Conservation (phyloP, 2,329 filamentous ascomycete genomes). For the Cordyceps cateniannulata region DNA sequence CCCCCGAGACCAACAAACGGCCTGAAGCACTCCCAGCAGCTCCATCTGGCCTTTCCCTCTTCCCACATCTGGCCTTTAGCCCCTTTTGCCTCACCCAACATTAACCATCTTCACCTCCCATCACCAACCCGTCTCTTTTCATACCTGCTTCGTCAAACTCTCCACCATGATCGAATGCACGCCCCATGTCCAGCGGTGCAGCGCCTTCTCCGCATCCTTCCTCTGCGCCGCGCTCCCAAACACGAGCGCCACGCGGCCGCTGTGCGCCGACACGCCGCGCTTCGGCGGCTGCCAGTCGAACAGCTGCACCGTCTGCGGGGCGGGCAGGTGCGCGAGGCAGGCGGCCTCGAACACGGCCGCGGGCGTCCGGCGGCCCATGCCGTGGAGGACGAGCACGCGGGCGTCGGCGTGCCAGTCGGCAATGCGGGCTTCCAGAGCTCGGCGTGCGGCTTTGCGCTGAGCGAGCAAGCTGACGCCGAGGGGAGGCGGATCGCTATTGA, state of each 20-base stretch:
- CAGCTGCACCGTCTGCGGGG: background rate
- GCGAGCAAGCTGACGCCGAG: background rate
- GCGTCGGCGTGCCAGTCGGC: background rate
- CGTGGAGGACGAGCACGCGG: background rate
- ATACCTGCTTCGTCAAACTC: too few species aligned
- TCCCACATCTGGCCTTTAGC: too few species aligned
- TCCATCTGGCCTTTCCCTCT: too few species aligned
- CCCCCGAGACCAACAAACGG: too few species aligned
- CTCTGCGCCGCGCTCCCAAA: background rate
- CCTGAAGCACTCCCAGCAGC: too few species aligned
- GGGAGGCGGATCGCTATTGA: background rate
- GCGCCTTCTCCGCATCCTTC: background rate
- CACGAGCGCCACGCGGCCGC: background rate
- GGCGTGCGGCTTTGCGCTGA: background rate
- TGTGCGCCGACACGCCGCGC: background rate
- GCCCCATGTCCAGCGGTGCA: too few species aligned
- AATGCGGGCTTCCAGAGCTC: background rate
- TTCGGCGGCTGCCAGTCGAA: too few species aligned
- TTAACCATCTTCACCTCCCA: too few species aligned
- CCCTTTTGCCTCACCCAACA: too few species aligned
- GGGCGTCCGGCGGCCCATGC: background rate
- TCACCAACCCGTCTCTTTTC: too few species aligned
- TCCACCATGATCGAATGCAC: too few species aligned
- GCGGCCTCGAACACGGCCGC: background rate
- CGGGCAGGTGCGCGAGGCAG: background rate